Percentiles rank a stretch among this genome's conserved stretches.
phyloP scores from a whole-genome alignment of 2,329 filamentous ascomycete genomes.

The Cryphonectria nitschkei region DNA sequence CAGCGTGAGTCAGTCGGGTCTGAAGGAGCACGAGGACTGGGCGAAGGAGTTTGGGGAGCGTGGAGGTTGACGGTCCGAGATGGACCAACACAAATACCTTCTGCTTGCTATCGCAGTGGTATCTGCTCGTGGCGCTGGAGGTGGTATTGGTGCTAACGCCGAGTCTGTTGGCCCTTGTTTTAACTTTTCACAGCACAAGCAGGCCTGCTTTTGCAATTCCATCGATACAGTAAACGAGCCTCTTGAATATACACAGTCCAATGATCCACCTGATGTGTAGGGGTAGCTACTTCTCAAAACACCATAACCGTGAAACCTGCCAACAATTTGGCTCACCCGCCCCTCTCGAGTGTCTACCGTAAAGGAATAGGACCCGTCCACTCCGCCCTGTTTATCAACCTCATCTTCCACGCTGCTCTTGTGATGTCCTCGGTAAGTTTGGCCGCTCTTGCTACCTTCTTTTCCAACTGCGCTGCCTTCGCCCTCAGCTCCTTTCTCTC shows the following conservation, averaged over 20 bases:
- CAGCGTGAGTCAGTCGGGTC: constrained; percentile 81
- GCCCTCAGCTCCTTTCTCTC: constrained; percentile 50
- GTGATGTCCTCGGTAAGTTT: constrained; percentile 32
- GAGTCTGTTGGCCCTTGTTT: not conserved
- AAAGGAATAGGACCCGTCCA: constrained; percentile 7
- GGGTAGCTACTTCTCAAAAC: not conserved
- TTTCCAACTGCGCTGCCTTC: constrained; percentile 30
- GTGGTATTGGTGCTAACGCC: not conserved
- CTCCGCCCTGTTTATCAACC: constrained; percentile 20
- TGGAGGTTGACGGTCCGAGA: constrained; percentile 62
- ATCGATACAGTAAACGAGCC: constrained; percentile 8
- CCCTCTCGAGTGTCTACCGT: not conserved
- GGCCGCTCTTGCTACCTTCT: constrained; percentile 33
- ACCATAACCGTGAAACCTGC: not conserved
- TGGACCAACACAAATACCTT: not conserved
- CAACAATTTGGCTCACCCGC: not conserved
- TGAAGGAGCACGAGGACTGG: constrained; percentile 94
- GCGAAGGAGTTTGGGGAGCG: constrained; percentile 90
- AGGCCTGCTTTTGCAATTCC: not conserved
- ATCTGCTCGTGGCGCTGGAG: constrained; percentile 1
- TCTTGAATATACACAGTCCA: constrained; percentile 16
- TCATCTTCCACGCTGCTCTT: constrained; percentile 34
- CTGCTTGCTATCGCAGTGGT: constrained; percentile 5
- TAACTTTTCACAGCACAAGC: not conserved
- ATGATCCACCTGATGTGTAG: not conserved